These are phyloP conservation scores for Schizophyllum commune DNA, from an alignment of 1,284 basidiomycete species.

Conservation along the genomic window DNA sequence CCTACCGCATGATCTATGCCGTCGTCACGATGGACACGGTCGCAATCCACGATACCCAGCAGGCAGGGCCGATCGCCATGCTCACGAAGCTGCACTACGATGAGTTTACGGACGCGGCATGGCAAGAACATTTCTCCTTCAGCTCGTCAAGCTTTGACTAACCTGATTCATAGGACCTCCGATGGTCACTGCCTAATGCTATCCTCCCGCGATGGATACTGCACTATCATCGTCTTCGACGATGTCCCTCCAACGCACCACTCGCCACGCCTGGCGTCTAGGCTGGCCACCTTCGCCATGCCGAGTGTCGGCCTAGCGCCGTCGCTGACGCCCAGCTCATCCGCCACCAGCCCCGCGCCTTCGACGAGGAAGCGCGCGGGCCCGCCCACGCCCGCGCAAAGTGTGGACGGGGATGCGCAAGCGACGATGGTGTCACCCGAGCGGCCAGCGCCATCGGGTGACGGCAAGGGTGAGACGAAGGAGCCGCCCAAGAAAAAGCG, in stretches of 20 bases:
- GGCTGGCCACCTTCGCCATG: constrained; percentile 79
- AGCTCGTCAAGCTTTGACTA: constrained; percentile 4
- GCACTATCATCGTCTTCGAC: constrained; percentile 87
- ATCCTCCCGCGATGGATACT: constrained; percentile 94
- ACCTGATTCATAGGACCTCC: constrained; percentile 62
- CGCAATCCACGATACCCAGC: constrained; percentile 95
- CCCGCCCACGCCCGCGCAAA: constrained; percentile 44
- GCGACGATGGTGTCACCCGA: constrained; percentile 5
- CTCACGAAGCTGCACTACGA: constrained; percentile 96
- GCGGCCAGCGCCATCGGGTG: constrained; percentile 4
- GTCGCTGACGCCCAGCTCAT: constrained; percentile 24
- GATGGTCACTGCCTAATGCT: constrained; percentile 93
- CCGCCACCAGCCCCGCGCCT: constrained; percentile 33
- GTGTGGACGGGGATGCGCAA: constrained; percentile 32
- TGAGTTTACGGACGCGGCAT: constrained; percentile 94
- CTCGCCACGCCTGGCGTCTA: constrained; percentile 82
- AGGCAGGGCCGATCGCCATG: constrained; percentile 86
- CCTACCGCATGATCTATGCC: constrained; percentile 93
- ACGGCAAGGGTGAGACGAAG: constrained; percentile 11
- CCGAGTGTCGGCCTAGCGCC: constrained; percentile 42
- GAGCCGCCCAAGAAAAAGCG: constrained; percentile 86
- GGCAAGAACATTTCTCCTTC: constrained; percentile 51
- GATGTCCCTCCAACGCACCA: constrained; percentile 84
- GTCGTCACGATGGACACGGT: constrained; percentile 97
- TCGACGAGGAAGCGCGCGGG: constrained; percentile 45